Evolutionary conservation across 768 basidiomycete genomes (phyloP).

Genomic region (Lenzites betulinus): DNA sequence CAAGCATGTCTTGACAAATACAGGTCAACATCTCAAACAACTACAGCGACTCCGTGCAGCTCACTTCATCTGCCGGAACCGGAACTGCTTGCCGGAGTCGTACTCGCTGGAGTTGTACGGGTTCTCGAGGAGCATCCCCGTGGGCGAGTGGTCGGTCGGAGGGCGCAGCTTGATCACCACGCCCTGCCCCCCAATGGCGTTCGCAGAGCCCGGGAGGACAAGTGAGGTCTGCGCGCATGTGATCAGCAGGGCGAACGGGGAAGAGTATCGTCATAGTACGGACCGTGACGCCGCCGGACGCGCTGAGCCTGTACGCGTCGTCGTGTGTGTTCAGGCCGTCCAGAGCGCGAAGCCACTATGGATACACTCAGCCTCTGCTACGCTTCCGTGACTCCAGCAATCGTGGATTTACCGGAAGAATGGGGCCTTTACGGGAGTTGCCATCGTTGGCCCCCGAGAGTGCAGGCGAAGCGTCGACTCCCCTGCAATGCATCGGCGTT

Average conservation of each 20-base stretch:
- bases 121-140: slow-evolving; percentile 75
- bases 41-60: slow-evolving; percentile 20
- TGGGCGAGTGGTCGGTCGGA: slow-evolving; percentile 68
- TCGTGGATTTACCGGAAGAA: slow-evolving; percentile 26
- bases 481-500: slow-evolving; percentile 44
- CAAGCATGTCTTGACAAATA: slow-evolving; percentile 11
- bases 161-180: slow-evolving; percentile 80
- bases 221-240: slow-evolving; percentile 67
- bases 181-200: slow-evolving; percentile 63
- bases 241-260: no score
- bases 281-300: slow-evolving; percentile 74
- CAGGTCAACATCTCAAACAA: background rate
- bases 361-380: slow-evolving; percentile 31
- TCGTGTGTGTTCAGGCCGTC: slow-evolving; percentile 86
- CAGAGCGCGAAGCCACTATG: slow-evolving; percentile 63
- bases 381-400: no score
- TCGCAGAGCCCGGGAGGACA: slow-evolving; percentile 71
- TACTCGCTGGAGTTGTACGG: slow-evolving; percentile 63
- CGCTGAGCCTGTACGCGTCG: slow-evolving; percentile 64
- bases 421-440: slow-evolving; percentile 43
- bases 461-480: background rate
- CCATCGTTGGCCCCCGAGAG: slow-evolving; percentile 8
- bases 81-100: slow-evolving; percentile 46
- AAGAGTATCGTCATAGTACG: no score
- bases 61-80: slow-evolving; percentile 81